Base-by-base conservation (phyloP, 257 asterid species). In the Ballota nigra region DNA sequence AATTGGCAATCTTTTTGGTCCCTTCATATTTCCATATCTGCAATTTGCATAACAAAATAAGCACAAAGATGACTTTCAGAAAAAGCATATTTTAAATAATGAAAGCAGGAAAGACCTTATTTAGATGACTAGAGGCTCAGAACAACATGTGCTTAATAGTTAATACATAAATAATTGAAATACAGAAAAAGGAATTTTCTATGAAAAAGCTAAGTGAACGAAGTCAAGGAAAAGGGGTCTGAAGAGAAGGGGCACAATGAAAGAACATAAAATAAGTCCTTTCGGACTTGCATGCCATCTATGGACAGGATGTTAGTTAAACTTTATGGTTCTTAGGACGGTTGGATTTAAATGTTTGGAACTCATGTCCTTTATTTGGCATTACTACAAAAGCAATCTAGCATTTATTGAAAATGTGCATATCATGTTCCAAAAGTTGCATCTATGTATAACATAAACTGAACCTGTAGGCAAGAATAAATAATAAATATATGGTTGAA, bases 11-110 rank as follows among this genome's bases (percentile, higher is more conserved):
- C 75, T 74, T 81, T 76, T 68, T 63, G 18, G 97, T 91, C 66
- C 69, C 79, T 43, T 68, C 49, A 81, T 87, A 91, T 69, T 85
- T 88, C 95, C 89, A 89, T 58, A 89, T 71, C 98, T 92, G 82
- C 73, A 78, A 45, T 24, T 70, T 40, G 11, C 26, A 40, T 19
- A 15, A 40, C 29, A 73, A 66, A 52, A 55, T 66, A 68, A 74
- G 60, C 56, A 60, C 57, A 68, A 16, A 63, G 47, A 31, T 58
- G 43, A 73, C 52, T 23, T 24, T 7, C 12, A 57, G 38, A 67
- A 45, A 8, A n/a, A 58, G 19, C 47, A 77, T 12, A 16, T 3
- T 29, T 40, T 28, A 43, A 10, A 22, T 56, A 22, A 63, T 18
- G 47, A 43, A 68, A 65, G 55, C 23, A 58, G 13, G 45, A 52